These are phyloP conservation scores for Grigorovia humatica DNA, from an alignment of 805 yeast genomes.

Conservation along the genomic window DNA sequence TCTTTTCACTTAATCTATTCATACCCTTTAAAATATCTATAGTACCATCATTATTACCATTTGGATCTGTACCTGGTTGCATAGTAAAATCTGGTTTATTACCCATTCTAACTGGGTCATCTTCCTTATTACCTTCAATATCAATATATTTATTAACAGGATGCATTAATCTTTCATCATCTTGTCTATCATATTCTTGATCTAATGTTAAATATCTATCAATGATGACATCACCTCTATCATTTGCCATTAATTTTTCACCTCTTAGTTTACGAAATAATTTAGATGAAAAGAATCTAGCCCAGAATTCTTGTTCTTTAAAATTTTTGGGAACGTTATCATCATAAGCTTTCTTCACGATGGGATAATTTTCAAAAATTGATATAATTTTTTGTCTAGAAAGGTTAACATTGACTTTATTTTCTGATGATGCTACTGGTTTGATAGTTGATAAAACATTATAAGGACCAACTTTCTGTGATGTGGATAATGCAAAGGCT, in stretches of 20 bases:
- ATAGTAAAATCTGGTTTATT: slow-evolving; percentile 84
- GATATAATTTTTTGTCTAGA: slow-evolving; percentile 84
- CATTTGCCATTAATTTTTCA: slow-evolving; percentile 64
- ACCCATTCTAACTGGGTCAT: slow-evolving; percentile 66
- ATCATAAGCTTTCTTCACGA: slow-evolving; percentile 76
- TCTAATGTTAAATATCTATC: slow-evolving; percentile 75
- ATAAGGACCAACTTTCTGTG: slow-evolving; percentile 86
- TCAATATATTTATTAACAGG: slow-evolving; percentile 65
- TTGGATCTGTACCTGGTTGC: slow-evolving; percentile 43
- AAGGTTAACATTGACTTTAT: slow-evolving; percentile 85
- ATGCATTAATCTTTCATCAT: slow-evolving; percentile 33
- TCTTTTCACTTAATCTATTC: slow-evolving; percentile 77
- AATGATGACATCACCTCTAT: slow-evolving; percentile 72
- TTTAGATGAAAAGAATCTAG: slow-evolving; percentile 84
- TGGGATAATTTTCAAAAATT: slow-evolving; percentile 86
- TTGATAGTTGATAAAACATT: slow-evolving; percentile 88
- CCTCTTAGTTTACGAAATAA: slow-evolving; percentile 83
- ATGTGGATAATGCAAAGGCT: slow-evolving; percentile 72
- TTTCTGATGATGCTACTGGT: slow-evolving; percentile 87
- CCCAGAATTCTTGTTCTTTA: slow-evolving; percentile 91
- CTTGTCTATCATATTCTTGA: slow-evolving; percentile 42
- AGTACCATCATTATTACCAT: slow-evolving; percentile 51
- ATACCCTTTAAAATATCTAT: slow-evolving; percentile 72
- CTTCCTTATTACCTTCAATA: slow-evolving; percentile 69
- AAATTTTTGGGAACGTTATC: slow-evolving; percentile 80